Evolutionary conservation across 1,284 basidiomycete genomes (phyloP).

Genomic region (Xerocomus minutiporus): DNA sequence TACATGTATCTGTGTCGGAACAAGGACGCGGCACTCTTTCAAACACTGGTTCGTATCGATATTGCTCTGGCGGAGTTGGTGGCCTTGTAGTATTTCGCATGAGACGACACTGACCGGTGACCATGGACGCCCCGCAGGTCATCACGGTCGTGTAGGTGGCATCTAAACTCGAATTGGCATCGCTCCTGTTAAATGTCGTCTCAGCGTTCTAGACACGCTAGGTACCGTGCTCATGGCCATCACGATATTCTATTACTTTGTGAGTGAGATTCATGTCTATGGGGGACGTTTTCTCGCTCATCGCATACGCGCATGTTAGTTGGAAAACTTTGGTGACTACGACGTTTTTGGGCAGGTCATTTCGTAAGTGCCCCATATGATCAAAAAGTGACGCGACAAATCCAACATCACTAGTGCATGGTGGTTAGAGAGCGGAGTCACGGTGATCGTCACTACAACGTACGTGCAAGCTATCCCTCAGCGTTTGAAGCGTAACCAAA

Average conservation of each 20-base stretch:
- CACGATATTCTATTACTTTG: conserved; percentile 5
- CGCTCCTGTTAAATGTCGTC: not conserved
- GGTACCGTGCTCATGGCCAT: not conserved
- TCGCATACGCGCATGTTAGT: not conserved
- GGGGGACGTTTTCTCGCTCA: not conserved
- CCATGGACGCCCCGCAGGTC: not conserved
- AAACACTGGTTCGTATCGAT: conserved; percentile 1
- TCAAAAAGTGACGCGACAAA: not conserved
- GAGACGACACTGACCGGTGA: not conserved
- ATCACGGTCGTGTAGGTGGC: not conserved
- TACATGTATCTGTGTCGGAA: conserved; percentile 3
- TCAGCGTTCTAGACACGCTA: conserved; percentile 1
- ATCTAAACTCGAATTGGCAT: not conserved
- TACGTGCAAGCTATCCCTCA: not conserved
- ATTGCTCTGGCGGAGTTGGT: not conserved
- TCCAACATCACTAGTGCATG: not conserved
- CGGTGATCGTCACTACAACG: conserved; percentile 1
- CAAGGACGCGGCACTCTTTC: not conserved
- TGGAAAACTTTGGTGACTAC: conserved; percentile 5
- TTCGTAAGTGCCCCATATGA: not conserved
- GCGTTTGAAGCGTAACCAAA: not conserved
- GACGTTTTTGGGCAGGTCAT: not conserved
- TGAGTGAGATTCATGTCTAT: not conserved
- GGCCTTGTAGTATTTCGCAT: not conserved
- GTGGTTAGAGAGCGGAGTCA: conserved; percentile 5